These are phyloP conservation scores for Leishmania aethiopica DNA, from an alignment of 208 protist genomes.

Conservation along the genomic window DNA sequence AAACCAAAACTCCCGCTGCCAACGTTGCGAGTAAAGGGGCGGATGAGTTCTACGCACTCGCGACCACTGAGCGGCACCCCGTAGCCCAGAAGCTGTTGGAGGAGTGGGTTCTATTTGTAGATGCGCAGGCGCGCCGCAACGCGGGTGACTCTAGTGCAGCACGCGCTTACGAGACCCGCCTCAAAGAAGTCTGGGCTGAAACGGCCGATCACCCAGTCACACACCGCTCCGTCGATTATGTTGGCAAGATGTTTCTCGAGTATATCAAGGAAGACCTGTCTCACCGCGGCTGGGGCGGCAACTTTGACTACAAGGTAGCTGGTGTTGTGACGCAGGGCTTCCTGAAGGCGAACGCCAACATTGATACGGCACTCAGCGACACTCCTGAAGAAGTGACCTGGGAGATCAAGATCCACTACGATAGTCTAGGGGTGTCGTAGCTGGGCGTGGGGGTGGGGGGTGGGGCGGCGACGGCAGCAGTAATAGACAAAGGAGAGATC, in stretches of 20 bases:
- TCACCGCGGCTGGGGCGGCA: slow-evolving; percentile 73
- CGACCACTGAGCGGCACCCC: slow-evolving; percentile 51
- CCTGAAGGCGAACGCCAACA: slow-evolving; percentile 63
- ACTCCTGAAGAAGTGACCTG: slow-evolving; percentile 48
- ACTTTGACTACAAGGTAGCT: slow-evolving; percentile 86
- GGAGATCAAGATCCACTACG: slow-evolving; percentile 85
- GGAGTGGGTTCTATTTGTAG: slow-evolving; percentile 71
- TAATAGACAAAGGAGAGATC: not conserved
- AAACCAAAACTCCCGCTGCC: slow-evolving; percentile 39
- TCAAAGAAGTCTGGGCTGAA: slow-evolving; percentile 75
- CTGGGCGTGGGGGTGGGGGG: too few relatives aligned
- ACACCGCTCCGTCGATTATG: slow-evolving; percentile 77
- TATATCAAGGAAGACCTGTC: slow-evolving; percentile 77
- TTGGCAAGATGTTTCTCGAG: slow-evolving; percentile 85
- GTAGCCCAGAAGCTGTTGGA: slow-evolving; percentile 71
- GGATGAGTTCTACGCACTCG: slow-evolving; percentile 57
- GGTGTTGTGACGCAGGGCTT: slow-evolving; percentile 76
- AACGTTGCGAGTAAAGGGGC: slow-evolving; percentile 25
- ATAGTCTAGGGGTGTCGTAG: slow-evolving; percentile 33
- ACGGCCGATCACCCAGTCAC: slow-evolving; percentile 48
- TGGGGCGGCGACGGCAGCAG: not conserved
- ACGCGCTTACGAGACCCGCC: slow-evolving; percentile 30
- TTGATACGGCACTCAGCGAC: slow-evolving; percentile 53
- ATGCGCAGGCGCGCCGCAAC: slow-evolving; percentile 43
- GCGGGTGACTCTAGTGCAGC: slow-evolving; percentile 32